These are phyloP conservation scores for Aphanocladium album DNA, from an alignment of 2,329 filamentous ascomycete genomes.

Conservation along the genomic window DNA sequence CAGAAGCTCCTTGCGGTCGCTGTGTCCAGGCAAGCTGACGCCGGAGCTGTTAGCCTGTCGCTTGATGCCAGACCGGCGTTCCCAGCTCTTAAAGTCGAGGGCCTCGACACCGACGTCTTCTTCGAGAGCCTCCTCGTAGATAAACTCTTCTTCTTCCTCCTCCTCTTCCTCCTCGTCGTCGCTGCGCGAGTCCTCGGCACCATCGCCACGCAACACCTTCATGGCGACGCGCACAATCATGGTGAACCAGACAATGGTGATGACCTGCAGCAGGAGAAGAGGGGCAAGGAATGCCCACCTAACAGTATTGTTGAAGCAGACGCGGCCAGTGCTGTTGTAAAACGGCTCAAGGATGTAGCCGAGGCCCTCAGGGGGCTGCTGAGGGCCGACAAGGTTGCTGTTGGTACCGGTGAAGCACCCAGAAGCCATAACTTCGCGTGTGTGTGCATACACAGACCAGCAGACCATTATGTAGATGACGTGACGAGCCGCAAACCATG, in stretches of 20 bases:
- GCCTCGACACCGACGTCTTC: constrained; percentile 72
- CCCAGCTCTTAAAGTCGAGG: constrained; percentile 62
- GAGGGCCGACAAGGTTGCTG: constrained; percentile 50
- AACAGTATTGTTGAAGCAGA: constrained; percentile 75
- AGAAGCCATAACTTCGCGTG: constrained; percentile 55
- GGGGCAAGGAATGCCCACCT: constrained; percentile 72
- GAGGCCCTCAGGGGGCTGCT: constrained; percentile 45
- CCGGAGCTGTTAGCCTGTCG: constrained; percentile 49
- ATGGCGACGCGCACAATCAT: constrained; percentile 83
- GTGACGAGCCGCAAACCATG: constrained; percentile 82
- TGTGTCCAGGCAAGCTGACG: constrained; percentile 64
- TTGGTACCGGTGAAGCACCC: constrained; percentile 66
- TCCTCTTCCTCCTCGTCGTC: constrained; percentile 73
- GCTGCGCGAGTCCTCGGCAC: constrained; percentile 80
- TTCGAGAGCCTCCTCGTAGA: constrained; percentile 57
- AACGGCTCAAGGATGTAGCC: constrained; percentile 71
- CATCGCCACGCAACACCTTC: constrained; percentile 68
- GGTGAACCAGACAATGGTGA: constrained; percentile 83
- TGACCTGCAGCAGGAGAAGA: constrained; percentile 70
- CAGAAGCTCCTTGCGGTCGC: constrained; percentile 74
- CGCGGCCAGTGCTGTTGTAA: constrained; percentile 60
- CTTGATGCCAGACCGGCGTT: constrained; percentile 51
- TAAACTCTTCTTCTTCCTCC: constrained; percentile 52
- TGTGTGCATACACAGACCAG: constrained; percentile 72
- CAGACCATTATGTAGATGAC: constrained; percentile 72